Evolutionary conservation across 1,284 basidiomycete genomes (phyloP).

Genomic region (Leccinum subrobustum): DNA sequence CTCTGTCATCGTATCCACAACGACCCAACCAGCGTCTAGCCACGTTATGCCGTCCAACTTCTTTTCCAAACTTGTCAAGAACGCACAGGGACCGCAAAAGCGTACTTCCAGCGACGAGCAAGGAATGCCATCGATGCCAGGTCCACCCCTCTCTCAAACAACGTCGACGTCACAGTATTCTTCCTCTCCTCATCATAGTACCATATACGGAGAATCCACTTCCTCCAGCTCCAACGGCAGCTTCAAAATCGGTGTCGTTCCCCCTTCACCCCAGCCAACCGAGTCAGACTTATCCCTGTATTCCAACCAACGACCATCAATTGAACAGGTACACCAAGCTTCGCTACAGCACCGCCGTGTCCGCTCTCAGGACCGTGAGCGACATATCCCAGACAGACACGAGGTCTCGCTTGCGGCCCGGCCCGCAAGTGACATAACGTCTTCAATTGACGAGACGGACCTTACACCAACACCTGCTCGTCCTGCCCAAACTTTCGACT

Average conservation of each 20-base stretch:
- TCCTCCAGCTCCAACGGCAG: conserved; percentile 29
- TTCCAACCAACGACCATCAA: conserved; percentile 5
- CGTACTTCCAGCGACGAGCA: conserved; percentile 7
- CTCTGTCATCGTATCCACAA: neutral
- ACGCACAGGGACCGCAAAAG: conserved; percentile 12
- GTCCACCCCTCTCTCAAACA: conserved; percentile 27
- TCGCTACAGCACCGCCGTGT: conserved; percentile 28
- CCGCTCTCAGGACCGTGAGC: conserved; percentile 31
- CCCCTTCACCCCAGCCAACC: conserved; percentile 26
- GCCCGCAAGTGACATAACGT: conserved; percentile 22
- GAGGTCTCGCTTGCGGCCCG: conserved; percentile 36
- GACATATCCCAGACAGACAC: conserved; percentile 30
- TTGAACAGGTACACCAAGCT: conserved; percentile 23
- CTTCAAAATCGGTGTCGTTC: conserved; percentile 32
- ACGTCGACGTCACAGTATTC: conserved; percentile 30
- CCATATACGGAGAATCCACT: conserved; percentile 8
- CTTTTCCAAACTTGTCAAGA: conserved; percentile 49
- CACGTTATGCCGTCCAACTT: conserved; percentile 48
- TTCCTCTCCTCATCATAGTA: conserved; percentile 15
- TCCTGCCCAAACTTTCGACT: conserved; percentile 20
- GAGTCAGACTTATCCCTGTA: conserved; percentile 19
- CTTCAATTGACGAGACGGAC: conserved; percentile 25
- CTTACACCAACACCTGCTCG: conserved; percentile 29
- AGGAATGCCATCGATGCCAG: neutral
- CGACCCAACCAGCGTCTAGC: neutral